These are phyloP conservation scores for Geotrichum phurueaensis DNA, from an alignment of 1,139 yeast genomes.

Conservation along the genomic window DNA sequence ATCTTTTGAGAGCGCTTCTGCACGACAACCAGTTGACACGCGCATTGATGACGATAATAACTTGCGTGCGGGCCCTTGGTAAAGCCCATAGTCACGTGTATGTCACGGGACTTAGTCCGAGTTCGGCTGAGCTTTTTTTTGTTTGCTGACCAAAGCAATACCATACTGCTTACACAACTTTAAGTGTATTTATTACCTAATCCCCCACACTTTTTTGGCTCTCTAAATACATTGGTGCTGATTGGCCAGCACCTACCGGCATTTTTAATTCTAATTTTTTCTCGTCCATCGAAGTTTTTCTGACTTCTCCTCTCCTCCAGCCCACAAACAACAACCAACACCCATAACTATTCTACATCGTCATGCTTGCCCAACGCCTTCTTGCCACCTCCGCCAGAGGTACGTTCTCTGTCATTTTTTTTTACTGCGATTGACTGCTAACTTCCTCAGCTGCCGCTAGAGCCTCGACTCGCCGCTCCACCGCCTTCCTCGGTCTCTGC, in stretches of 20 bases:
- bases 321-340: neutral
- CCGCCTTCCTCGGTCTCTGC: conserved; percentile 15
- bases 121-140: too few relatives aligned
- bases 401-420: neutral
- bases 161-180: too few relatives aligned
- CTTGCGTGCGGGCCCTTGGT: too few relatives aligned
- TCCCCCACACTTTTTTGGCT: neutral
- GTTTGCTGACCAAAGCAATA: too few relatives aligned
- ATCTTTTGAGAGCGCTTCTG: too few relatives aligned
- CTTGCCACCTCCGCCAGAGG: conserved; percentile 14
- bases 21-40: too few relatives aligned
- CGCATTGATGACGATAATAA: too few relatives aligned
- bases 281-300: neutral
- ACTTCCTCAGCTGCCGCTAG: conserved; percentile 14
- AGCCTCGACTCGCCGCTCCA: conserved; percentile 11
- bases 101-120: too few relatives aligned
- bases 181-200: neutral
- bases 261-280: neutral
- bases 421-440: neutral
- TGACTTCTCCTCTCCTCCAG: neutral
- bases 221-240: neutral
- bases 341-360: neutral
- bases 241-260: neutral
- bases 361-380: conserved; percentile 17
- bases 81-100: too few relatives aligned